phyloP scores from a whole-genome alignment of 2,329 filamentous ascomycete species.

The Colletotrichum sp. region DNA sequence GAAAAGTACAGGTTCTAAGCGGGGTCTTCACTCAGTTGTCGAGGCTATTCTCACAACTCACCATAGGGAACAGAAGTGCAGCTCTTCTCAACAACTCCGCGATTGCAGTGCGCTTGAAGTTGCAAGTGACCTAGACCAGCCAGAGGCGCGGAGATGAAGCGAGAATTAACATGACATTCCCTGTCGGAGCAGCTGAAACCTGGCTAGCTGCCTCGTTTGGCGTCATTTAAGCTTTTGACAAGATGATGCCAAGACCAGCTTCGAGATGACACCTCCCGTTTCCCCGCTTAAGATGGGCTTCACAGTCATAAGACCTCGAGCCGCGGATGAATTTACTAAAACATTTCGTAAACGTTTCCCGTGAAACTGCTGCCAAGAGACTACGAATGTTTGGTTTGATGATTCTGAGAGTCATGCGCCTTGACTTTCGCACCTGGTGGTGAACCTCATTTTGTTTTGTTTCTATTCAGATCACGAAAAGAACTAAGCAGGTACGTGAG shows the following conservation, averaged over 20 bases:
- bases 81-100: background rate
- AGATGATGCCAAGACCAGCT: background rate
- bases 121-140: rapidly evolving
- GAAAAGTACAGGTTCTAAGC: background rate
- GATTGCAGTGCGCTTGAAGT: background rate
- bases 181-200: background rate
- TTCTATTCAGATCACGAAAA: background rate
- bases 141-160: background rate
- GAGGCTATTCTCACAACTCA: background rate
- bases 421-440: background rate
- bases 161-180: background rate
- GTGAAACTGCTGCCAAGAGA: background rate
- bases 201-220: background rate
- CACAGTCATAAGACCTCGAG: background rate
- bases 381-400: background rate
- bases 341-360: background rate
- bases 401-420: background rate
- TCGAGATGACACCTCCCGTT: background rate
- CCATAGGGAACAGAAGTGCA: background rate
- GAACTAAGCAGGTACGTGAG: rapidly evolving
- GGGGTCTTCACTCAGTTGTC: background rate
- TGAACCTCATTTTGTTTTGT: background rate
- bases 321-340: background rate
- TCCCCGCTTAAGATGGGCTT: background rate
- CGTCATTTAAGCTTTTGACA: background rate